Base-by-base conservation (phyloP, 441 rosid species). In the Jatropha podagrica region DNA sequence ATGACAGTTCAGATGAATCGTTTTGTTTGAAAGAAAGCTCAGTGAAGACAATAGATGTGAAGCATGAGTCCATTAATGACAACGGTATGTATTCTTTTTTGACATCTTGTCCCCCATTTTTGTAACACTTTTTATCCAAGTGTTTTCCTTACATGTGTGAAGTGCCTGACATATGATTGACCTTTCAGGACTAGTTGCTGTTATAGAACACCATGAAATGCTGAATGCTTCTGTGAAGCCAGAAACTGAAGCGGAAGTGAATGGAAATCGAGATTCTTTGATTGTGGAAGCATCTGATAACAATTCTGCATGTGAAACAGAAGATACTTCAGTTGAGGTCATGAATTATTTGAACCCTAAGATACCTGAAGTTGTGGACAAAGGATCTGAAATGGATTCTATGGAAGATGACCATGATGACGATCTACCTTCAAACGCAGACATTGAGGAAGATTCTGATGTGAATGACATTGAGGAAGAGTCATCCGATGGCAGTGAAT, bases 71-170 rank as follows among this genome's bases (percentile, higher is more conserved):
- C 42, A 65, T 49, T 41, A 68, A 73, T n/a, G 60, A 52, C 63
- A 74, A 71, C 26, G 85, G 89, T 86, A 76, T 32, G 74, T 41
- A 17, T 32, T 72, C 13, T 7, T 6, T 14, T 3, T 59, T 8
- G 4, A n/a, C 23, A 11, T 9, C 37, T 23, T 48, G 49, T 20
- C 52, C 13, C 13, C 3, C 26, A 15, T 54, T 17, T 54, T 54
- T 54, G 58, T 15, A 15, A 54, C n/a, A 5, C 58, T 37, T 2
- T 37, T 55, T 56, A 26, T n/a, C 15, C 56, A 64, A 41, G 4
- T 4, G 23, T 13, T 20, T 44, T 11, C 10, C 48, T 44, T 6
- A 44, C 48, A 44, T 44, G 9, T 60, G 8, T 20, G 12, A 51
- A 46, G 41, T 69, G 56, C 44, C n/a, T 70, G 48, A 75, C 72